Conservation (phyloP, 495 filamentous ascomycete genomes). For the Penicillium waksmanii region DNA sequence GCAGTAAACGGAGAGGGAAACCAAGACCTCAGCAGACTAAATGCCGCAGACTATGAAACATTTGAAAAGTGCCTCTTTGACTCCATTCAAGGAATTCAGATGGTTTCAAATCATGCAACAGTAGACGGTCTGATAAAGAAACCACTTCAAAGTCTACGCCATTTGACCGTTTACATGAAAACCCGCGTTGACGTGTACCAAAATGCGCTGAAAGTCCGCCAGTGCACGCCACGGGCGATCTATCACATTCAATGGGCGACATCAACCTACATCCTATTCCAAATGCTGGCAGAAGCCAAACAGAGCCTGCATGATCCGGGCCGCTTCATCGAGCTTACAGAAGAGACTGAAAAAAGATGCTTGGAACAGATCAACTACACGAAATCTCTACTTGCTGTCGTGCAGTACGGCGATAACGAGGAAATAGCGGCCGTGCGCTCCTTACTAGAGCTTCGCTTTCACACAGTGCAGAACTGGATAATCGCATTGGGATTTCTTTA, state of each 20-base stretch:
- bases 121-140: not conserved
- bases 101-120: conserved; percentile 1
- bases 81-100: conserved; percentile 1
- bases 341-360: conserved; percentile 8
- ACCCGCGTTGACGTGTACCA: conserved; percentile 7
- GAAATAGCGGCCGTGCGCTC: not conserved
- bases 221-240: conserved; percentile 4
- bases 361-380: conserved; percentile 6
- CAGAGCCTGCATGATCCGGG: not conserved
- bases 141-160: not conserved
- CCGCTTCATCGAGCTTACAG: not conserved
- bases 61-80: conserved; percentile 1
- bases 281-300: not conserved
- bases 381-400: not conserved
- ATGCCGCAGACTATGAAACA: not conserved
- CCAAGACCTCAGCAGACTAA: not conserved
- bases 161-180: not conserved
- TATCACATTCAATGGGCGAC: conserved; percentile 7
- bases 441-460: conserved; percentile 5
- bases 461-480: not conserved
- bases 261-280: conserved; percentile 6
- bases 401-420: not conserved
- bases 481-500: conserved; percentile 1
- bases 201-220: not conserved
- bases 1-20: not conserved